Percentiles rank a stretch among this genome's conserved stretches.
Evolutionary conservation across 176 grass and related monocot species (phyloP).

Genomic region (Bolboschoenus planiculmis): DNA sequence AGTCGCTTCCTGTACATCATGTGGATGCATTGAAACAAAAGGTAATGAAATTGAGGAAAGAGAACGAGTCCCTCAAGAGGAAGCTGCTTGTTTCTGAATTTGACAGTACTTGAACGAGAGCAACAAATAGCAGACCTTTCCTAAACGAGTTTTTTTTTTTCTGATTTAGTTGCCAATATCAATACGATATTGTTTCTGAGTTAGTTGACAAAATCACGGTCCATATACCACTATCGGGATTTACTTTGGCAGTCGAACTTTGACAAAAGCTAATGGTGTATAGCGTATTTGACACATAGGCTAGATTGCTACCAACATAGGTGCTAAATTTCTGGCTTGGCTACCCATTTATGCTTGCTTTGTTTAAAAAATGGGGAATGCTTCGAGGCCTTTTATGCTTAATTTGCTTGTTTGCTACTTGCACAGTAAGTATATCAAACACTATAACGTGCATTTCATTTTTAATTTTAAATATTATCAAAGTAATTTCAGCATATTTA

Average conservation of each 20-base stretch:
- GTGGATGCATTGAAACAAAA: constrained; percentile 86
- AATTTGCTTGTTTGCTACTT: neutral
- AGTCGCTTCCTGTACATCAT: constrained; percentile 53
- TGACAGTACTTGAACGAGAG: constrained; percentile 22
- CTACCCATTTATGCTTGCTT: neutral
- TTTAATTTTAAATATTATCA: neutral
- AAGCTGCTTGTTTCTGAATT: constrained; percentile 43
- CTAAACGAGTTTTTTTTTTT: neutral
- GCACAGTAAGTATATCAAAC: neutral
- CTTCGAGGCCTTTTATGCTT: neutral
- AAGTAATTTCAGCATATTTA: neutral
- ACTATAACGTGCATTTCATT: neutral
- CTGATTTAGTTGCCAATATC: neutral
- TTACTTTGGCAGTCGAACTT: neutral
- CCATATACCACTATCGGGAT: neutral
- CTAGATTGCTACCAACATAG: neutral
- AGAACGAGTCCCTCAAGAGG: constrained; percentile 82
- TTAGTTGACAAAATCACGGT: too few species aligned
- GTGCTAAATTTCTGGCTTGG: neutral
- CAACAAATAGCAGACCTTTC: neutral
- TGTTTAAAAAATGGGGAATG: neutral
- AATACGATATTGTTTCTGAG: neutral
- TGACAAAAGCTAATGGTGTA: neutral
- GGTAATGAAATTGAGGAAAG: constrained; percentile 84
- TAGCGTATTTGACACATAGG: neutral